Conservation (phyloP, 2,329 filamentous ascomycete species). For the Calonectria hongkongensis region DNA sequence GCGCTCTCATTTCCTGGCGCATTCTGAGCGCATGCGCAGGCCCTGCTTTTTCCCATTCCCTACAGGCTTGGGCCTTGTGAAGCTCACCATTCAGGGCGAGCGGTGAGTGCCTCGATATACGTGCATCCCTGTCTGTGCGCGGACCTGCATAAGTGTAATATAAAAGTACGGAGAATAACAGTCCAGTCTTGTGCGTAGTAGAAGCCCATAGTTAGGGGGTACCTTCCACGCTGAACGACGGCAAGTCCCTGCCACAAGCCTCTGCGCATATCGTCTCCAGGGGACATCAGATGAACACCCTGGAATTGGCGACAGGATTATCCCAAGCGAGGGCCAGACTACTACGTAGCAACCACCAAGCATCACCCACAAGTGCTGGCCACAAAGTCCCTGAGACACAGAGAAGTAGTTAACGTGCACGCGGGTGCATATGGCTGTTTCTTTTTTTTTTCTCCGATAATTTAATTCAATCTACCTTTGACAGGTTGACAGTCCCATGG, state of each 20-base stretch:
- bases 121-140: constrained; percentile 32
- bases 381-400: constrained; percentile 12
- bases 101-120: constrained; percentile 39
- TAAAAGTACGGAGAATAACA: constrained; percentile 40
- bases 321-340: constrained; percentile 3
- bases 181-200: not conserved
- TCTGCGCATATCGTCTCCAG: no score
- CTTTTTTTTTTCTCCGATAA: not conserved
- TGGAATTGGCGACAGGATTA: constrained; percentile 1
- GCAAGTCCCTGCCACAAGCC: constrained; percentile 9
- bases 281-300: constrained; percentile 28
- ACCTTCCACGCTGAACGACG: constrained; percentile 9
- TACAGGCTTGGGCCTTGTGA: not conserved
- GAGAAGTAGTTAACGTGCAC: constrained; percentile 9
- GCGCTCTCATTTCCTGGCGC: constrained; percentile 41
- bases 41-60: constrained; percentile 14
- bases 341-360: not conserved
- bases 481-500: constrained; percentile 14
- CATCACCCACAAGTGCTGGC: not conserved
- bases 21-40: constrained; percentile 16
- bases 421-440: not conserved
- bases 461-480: constrained; percentile 9
- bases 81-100: constrained; percentile 22
- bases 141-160: constrained; percentile 41
- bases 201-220: constrained; percentile 1